Percentiles rank a stretch among this genome's conserved stretches.
Evolutionary conservation across 306 rosid genomes (phyloP).

Genomic region (Albizia julibrissin): DNA sequence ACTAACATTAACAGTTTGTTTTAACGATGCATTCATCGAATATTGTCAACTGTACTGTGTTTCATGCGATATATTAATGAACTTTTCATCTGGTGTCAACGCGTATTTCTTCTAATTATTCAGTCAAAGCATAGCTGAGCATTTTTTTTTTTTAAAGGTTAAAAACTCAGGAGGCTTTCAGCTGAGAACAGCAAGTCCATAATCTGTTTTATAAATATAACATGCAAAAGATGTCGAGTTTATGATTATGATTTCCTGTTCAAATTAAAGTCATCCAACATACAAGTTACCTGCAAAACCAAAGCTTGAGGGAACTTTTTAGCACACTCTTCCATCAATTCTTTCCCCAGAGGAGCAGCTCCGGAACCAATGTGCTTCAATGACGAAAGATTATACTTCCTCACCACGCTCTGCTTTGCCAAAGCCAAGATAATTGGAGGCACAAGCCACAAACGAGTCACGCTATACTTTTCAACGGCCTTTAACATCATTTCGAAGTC

Average conservation of each 20-base stretch:
- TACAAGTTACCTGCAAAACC: conserved; percentile 54
- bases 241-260: not conserved
- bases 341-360: conserved; percentile 89
- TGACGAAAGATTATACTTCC: conserved; percentile 65
- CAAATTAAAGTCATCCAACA: not conserved
- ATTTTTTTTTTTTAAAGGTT: no score
- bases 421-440: conserved; percentile 80
- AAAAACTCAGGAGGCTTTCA: not conserved
- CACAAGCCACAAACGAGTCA: conserved; percentile 76
- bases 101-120: not conserved
- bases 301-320: conserved; percentile 51
- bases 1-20: not conserved
- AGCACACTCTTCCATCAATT: conserved; percentile 72
- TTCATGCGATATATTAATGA: not conserved
- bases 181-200: not conserved
- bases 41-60: not conserved
- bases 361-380: conserved; percentile 70
- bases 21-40: not conserved
- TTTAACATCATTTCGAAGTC: conserved; percentile 53
- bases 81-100: not conserved
- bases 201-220: not conserved
- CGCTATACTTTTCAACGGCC: conserved; percentile 60
- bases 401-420: conserved; percentile 61
- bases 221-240: not conserved
- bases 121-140: not conserved